A percentile compares a stretch with the other conserved stretches of the same genome.
Conservation (phyloP, 2,329 filamentous ascomycete genomes). For the Ascocoryne sarcoides region DNA sequence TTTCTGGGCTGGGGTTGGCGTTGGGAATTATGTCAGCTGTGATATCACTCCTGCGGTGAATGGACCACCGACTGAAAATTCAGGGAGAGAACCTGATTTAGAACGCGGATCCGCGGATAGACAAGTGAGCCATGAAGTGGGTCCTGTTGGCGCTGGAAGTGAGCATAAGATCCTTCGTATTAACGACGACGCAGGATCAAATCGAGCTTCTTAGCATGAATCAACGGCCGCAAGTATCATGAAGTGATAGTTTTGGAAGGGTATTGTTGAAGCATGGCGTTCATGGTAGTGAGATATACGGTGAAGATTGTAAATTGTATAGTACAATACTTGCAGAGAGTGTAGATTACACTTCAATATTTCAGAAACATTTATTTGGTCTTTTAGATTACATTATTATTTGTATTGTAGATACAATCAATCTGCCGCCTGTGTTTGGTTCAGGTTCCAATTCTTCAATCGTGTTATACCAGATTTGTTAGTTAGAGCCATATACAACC, state of each 20-base stretch:
- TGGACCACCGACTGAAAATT: background rate
- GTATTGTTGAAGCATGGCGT: background rate
- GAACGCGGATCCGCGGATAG: background rate
- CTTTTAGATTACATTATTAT: no score
- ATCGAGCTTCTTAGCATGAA: background rate
- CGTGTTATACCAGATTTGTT: no score
- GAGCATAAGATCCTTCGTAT: background rate
- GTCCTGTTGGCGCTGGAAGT: background rate
- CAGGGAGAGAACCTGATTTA: background rate
- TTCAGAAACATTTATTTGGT: no score
- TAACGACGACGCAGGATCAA: background rate
- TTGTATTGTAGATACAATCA: no score
- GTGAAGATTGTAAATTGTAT: no score
- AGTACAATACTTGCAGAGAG: no score
- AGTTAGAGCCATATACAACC: no score
- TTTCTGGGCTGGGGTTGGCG: slow-evolving; percentile 62
- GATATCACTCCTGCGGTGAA: background rate
- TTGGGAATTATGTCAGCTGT: slow-evolving; percentile 3
- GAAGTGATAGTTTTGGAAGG: background rate
- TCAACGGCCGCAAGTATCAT: background rate
- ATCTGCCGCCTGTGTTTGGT: no score
- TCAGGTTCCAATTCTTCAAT: no score
- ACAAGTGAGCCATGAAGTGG: background rate
- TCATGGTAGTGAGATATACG: no score
- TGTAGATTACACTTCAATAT: no score